These are phyloP conservation scores for Candida oleophila DNA, from an alignment of 805 yeast genomes.

Conservation along the genomic window DNA sequence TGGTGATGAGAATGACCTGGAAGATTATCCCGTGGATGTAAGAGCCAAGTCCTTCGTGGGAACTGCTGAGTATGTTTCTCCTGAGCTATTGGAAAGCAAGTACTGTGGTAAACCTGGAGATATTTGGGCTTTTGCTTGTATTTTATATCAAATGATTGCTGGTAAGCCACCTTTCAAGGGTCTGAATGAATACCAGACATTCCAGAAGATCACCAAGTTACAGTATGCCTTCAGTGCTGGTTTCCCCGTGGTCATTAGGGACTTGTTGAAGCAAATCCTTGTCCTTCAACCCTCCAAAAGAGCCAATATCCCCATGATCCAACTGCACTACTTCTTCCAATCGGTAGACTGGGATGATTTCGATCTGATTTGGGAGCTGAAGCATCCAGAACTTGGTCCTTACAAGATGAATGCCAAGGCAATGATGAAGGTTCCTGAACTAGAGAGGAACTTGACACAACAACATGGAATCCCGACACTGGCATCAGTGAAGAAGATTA, in stretches of 20 bases:
- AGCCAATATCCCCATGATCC: conserved; percentile 53
- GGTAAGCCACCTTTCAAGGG: conserved; percentile 82
- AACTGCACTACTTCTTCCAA: conserved; percentile 70
- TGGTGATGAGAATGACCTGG: conserved; percentile 26
- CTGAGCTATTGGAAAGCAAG: conserved; percentile 73
- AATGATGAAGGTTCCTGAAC: conserved; percentile 68
- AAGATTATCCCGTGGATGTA: conserved; percentile 61
- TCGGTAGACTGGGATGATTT: conserved; percentile 66
- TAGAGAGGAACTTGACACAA: conserved; percentile 15
- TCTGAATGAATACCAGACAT: conserved; percentile 75
- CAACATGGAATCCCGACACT: conserved; percentile 10
- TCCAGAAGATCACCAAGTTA: conserved; percentile 76
- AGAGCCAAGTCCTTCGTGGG: conserved; percentile 83
- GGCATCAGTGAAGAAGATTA: not conserved
- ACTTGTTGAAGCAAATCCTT: conserved; percentile 64
- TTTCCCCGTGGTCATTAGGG: conserved; percentile 59
- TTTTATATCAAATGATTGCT: conserved; percentile 60
- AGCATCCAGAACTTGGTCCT: conserved; percentile 68
- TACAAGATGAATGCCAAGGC: conserved; percentile 74
- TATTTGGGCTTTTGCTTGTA: conserved; percentile 63
- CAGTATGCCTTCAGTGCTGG: conserved; percentile 75
- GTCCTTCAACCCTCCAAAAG: conserved; percentile 72
- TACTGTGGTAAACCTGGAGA: conserved; percentile 63
- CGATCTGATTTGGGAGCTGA: conserved; percentile 63
- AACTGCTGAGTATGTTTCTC: conserved; percentile 82